phyloP scores from a whole-genome alignment of 768 basidiomycete genomes.

The Boletus huronensis region DNA sequence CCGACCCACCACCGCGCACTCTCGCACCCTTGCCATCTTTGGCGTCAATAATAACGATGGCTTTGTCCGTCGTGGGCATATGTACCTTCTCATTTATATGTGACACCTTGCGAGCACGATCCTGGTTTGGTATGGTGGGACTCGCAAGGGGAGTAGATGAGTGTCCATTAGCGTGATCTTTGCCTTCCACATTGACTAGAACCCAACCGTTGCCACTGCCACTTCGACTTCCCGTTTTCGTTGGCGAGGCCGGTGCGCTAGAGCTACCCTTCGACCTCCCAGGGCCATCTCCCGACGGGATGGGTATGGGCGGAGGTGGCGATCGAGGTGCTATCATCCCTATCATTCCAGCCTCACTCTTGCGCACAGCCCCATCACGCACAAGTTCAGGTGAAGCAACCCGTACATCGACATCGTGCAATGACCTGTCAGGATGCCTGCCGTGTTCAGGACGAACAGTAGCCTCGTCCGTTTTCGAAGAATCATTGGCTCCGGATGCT shows the following conservation, averaged over 20 bases:
- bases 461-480: slow-evolving; percentile 25
- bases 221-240: slow-evolving; percentile 32
- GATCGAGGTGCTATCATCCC: slow-evolving; percentile 42
- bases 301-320: slow-evolving; percentile 25
- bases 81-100: slow-evolving; percentile 27
- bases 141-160: slow-evolving; percentile 21
- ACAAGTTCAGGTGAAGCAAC: slow-evolving; percentile 54
- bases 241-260: slow-evolving; percentile 30
- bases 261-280: slow-evolving; percentile 23
- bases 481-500: slow-evolving; percentile 30
- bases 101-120: slow-evolving; percentile 29
- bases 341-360: slow-evolving; percentile 63
- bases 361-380: slow-evolving; percentile 41
- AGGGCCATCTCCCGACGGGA: slow-evolving; percentile 25
- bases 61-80: slow-evolving; percentile 53
- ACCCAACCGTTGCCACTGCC: slow-evolving; percentile 60
- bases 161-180: slow-evolving; percentile 29
- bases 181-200: slow-evolving; percentile 56
- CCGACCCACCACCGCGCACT: slow-evolving; percentile 28
- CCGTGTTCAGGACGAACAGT: slow-evolving; percentile 27
- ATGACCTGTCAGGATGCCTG: slow-evolving; percentile 30
- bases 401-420: slow-evolving; percentile 50
- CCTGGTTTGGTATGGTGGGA: slow-evolving; percentile 29
- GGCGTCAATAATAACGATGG: slow-evolving; percentile 59
- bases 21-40: slow-evolving; percentile 39